Conservation (phyloP, 2,329 filamentous ascomycete species). For the Tolypocladium nubicola region DNA sequence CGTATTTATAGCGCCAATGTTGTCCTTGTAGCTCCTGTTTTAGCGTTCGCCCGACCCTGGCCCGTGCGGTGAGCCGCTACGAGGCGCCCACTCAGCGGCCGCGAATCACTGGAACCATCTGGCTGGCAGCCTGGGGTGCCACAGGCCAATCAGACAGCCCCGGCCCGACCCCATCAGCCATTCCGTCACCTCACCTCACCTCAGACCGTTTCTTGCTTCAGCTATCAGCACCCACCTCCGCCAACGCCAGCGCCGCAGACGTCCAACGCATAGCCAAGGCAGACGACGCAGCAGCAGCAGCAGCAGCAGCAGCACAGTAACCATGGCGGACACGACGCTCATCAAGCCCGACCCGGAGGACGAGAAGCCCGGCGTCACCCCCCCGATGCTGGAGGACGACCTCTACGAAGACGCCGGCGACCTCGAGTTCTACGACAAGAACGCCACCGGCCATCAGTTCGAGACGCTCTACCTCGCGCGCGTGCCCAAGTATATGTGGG, state of each 20-base stretch:
- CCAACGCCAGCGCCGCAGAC: background rate
- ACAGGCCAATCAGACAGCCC: background rate
- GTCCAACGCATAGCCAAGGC: background rate
- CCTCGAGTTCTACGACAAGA: constrained; percentile 43
- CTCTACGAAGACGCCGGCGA: constrained; percentile 52
- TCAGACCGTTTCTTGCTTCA: background rate
- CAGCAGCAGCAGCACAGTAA: background rate
- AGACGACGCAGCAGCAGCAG: background rate
- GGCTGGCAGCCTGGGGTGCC: background rate
- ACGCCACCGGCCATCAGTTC: constrained; percentile 24
- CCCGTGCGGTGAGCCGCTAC: background rate
- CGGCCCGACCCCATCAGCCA: background rate
- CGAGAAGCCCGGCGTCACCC: constrained; percentile 27
- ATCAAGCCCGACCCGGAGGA: constrained; percentile 41
- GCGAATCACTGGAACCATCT: background rate
- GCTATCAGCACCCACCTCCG: background rate
- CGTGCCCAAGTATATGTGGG: constrained; percentile 70
- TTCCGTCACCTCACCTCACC: background rate
- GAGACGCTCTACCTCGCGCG: constrained; percentile 60
- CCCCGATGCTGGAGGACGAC: constrained; percentile 50
- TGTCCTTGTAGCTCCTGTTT: background rate
- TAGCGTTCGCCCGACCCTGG: background rate
- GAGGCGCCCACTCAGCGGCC: background rate
- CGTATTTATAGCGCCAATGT: background rate
- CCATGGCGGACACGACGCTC: constrained; percentile 13